A percentile compares a stretch with the other conserved stretches of the same genome.
Conservation (phyloP, 805 yeast genomes). For the Ogataea parapolymorpha region DNA sequence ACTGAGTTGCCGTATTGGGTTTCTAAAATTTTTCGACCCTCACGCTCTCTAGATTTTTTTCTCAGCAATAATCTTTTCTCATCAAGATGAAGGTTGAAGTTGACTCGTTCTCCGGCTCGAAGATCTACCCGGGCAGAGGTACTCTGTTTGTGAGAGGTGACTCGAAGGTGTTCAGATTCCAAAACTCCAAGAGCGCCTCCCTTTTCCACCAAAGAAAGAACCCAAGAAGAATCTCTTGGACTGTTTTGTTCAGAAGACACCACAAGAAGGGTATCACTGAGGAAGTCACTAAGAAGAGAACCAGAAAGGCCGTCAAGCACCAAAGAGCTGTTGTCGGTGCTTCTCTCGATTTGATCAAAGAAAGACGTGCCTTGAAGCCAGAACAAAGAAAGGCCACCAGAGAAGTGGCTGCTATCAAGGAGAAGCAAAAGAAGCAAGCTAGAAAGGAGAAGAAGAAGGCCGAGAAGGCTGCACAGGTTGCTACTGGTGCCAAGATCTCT, state of each 20-base stretch:
- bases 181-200: slow-evolving; percentile 94
- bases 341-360: slow-evolving; percentile 95
- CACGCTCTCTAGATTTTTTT: slow-evolving; percentile 6
- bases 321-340: slow-evolving; percentile 99
- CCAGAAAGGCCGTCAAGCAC: slow-evolving; percentile 96
- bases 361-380: slow-evolving; percentile 94
- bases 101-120: slow-evolving; percentile 98
- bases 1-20: background rate
- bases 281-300: slow-evolving; percentile 95
- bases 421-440: slow-evolving; percentile 86
- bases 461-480: slow-evolving; percentile 80
- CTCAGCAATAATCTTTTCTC: slow-evolving; percentile 14
- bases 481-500: slow-evolving; percentile 74
- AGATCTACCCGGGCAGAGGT: slow-evolving; percentile 99
- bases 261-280: slow-evolving; percentile 99
- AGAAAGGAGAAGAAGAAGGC: slow-evolving; percentile 95
- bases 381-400: slow-evolving; percentile 98
- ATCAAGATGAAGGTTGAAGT: slow-evolving; percentile 95
- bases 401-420: slow-evolving; percentile 80
- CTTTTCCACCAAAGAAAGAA: slow-evolving; percentile 99
- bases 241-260: slow-evolving; percentile 98
- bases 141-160: slow-evolving; percentile 99
- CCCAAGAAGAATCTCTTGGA: slow-evolving; percentile 99
- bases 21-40: slow-evolving; percentile 9
- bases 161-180: slow-evolving; percentile 99